Conservation (phyloP, 306 rosid genomes). For the Glycine tomentella region DNA sequence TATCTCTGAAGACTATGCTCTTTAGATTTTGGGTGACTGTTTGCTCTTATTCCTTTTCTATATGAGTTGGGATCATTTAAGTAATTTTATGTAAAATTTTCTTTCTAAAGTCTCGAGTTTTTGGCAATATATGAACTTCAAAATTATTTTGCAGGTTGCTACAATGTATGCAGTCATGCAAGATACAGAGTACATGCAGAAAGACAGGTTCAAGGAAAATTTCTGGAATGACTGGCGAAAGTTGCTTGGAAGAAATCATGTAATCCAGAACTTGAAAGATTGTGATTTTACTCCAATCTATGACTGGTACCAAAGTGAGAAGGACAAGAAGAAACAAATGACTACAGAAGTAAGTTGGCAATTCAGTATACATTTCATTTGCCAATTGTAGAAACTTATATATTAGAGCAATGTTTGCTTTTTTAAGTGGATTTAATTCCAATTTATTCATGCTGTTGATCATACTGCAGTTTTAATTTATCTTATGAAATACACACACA, state of each 20-base stretch:
- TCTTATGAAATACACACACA: background rate
- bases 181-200: constrained; percentile 94
- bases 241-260: constrained; percentile 86
- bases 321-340: constrained; percentile 96
- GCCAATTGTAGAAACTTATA: constrained; percentile 17
- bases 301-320: constrained; percentile 90
- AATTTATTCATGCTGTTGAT: background rate
- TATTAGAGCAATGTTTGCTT: constrained; percentile 1
- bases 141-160: constrained; percentile 75
- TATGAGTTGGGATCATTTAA: constrained; percentile 7
- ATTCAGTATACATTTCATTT: constrained; percentile 25
- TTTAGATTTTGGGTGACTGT: constrained; percentile 2
- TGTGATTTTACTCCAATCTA: constrained; percentile 96
- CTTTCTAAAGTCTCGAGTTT: constrained; percentile 33
- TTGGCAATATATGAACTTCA: constrained; percentile 30
- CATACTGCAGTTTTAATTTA: background rate
- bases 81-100: background rate
- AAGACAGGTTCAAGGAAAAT: constrained; percentile 81
- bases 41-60: background rate
- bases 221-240: constrained; percentile 99
- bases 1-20: constrained; percentile 16
- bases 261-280: constrained; percentile 85
- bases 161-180: constrained; percentile 97
- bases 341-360: constrained; percentile 78
- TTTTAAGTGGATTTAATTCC: constrained; percentile 36